Evolutionary conservation across 2,329 filamentous ascomycete species (phyloP).

Genomic region (Apiospora phragmitis): DNA sequence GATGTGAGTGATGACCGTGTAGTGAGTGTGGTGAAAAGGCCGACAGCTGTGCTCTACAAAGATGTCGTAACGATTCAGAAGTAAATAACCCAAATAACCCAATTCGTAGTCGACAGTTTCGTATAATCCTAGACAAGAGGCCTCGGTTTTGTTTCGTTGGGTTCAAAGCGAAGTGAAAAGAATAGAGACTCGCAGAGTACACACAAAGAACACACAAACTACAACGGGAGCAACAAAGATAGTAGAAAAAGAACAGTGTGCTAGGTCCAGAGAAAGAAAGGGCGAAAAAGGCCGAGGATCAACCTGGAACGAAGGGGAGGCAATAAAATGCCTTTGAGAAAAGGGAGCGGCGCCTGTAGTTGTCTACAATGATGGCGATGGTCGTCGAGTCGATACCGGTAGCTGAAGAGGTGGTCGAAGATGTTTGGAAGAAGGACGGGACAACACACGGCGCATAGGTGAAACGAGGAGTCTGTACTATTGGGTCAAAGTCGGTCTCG

Average conservation of each 20-base stretch:
- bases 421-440: background rate
- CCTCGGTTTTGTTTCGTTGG: background rate
- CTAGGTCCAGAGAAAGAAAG: background rate
- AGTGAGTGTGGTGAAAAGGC: background rate
- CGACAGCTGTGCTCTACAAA: conserved; percentile 6
- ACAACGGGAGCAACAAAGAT: background rate
- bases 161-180: conserved; percentile 5
- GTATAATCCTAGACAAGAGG: background rate
- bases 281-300: conserved; percentile 17
- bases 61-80: conserved; percentile 2
- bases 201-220: background rate
- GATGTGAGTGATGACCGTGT: background rate
- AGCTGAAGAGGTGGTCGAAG: conserved; percentile 4
- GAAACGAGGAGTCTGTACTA: conserved; percentile 14
- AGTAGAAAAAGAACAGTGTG: background rate
- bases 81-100: conserved; percentile 7
- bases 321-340: conserved; percentile 1
- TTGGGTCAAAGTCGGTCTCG: conserved; percentile 7
- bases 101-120: background rate
- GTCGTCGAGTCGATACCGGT: background rate
- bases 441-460: conserved; percentile 14
- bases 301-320: conserved; percentile 19
- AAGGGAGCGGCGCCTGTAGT: background rate
- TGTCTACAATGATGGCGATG: conserved; percentile 2
- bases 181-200: conserved; percentile 15